Evolutionary conservation across 2,329 filamentous ascomycete genomes (phyloP), one percentile per base, ranked within the genome.

Genomic region (Tolypocladium amazonense): DNA sequence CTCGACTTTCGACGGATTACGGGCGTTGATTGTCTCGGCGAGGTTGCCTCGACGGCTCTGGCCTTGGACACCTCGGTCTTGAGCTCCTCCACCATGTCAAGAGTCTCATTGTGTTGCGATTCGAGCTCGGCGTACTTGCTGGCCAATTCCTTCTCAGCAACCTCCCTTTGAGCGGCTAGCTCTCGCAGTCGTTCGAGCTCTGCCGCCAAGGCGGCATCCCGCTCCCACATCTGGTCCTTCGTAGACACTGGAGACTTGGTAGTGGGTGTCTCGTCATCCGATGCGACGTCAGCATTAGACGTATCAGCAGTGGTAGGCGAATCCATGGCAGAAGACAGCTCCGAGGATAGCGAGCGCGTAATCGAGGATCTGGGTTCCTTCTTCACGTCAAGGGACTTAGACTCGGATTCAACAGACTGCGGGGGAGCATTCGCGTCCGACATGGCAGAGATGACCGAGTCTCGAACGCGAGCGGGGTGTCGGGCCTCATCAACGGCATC

Each of bases 1-100:
- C 91, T 96, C 4, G 92, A 96, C 76, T 96, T 96, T 67, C 93
- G 87, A 63, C 92, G 89, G 68, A 97, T 92, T 65, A 96, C 86
- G n/a, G 88, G 86, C 1, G 84, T 83, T n/a, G 78, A 80, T 12
- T 84, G 81, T 38, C 85, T 82, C 6, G 84, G 81, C n/a, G 88
- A 87, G 0, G 81, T 77, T 37, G 79, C 75, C 62, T 86, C 80
- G 38, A 77, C 77, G 56, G 78, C 80, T 65, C 87, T 88, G n/a
- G 89, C 87, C 70, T 89, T 91, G 52, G 88, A 86, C 5, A 96
- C 79, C 68, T 96, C 90, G 0, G 86, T 86, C 79, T 95, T 97
- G 61, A 99, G 85, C 69, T 94, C 89, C 67, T 97, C 92, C 1
- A 99, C 88, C 57, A 95, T 85, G 66, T 90, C 88, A 5, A 97